Evolutionary conservation across 106 monocot genomes (phyloP).

Genomic region (Dioscorea dumetorum): DNA sequence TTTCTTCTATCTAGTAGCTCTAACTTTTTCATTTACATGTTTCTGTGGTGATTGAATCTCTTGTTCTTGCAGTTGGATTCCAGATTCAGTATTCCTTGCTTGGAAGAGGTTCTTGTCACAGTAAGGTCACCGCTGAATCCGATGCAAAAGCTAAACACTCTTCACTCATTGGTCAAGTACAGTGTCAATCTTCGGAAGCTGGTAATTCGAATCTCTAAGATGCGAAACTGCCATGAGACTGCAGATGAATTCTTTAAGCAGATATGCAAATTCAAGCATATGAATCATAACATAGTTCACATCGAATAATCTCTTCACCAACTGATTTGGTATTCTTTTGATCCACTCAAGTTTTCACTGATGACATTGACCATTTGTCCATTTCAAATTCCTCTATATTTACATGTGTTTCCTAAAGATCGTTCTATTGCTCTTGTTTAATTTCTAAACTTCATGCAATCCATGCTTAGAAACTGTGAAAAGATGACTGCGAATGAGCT

Average conservation of each 20-base stretch:
- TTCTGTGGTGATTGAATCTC: background rate
- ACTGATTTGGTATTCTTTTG: too few species aligned
- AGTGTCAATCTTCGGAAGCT: constrained; percentile 44
- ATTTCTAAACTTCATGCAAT: too few species aligned
- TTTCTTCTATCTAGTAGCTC: background rate
- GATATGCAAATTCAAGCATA: constrained; percentile 54
- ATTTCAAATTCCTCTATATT: too few species aligned
- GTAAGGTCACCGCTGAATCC: constrained; percentile 91
- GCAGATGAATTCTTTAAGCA: constrained; percentile 92
- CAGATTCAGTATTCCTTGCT: constrained; percentile 56
- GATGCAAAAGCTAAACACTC: constrained; percentile 81
- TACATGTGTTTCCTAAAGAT: too few species aligned
- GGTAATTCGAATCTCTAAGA: constrained; percentile 79
- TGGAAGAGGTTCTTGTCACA: constrained; percentile 71
- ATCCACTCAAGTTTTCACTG: too few species aligned
- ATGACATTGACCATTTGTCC: too few species aligned
- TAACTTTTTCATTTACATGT: background rate
- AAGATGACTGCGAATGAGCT: too few species aligned
- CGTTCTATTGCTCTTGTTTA: too few species aligned
- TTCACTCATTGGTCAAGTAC: constrained; percentile 52
- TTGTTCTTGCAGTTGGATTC: constrained; percentile 57
- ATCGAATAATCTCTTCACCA: constrained; percentile 41
- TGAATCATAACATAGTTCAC: constrained; percentile 43
- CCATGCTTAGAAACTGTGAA: too few species aligned
- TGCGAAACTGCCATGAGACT: constrained; percentile 72